These are phyloP conservation scores for Larix sibirica DNA, from an alignment of 83 land plant species.

Conservation along the genomic window DNA sequence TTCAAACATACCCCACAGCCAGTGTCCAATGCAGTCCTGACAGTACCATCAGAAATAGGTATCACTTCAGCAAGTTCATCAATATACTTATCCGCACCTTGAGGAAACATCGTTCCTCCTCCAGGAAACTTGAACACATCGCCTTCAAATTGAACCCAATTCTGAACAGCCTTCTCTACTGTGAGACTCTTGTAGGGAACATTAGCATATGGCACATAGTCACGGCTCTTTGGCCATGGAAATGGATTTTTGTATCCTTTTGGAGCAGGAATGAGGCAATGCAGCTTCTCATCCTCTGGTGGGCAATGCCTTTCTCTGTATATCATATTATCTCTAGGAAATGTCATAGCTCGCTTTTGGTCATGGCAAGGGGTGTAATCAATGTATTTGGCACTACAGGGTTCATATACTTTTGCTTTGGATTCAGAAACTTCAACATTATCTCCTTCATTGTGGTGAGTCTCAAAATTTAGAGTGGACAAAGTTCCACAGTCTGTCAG, in stretches of 20 bases:
- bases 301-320: constrained; percentile 84
- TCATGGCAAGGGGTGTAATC: constrained; percentile 84
- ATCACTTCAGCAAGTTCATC: constrained; percentile 64
- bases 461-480: constrained; percentile 53
- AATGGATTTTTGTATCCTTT: constrained; percentile 79
- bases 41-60: constrained; percentile 69
- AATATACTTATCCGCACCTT: constrained; percentile 77
- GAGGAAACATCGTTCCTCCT: constrained; percentile 84
- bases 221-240: constrained; percentile 85
- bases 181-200: constrained; percentile 80
- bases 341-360: constrained; percentile 70
- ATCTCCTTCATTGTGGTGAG: constrained; percentile 52
- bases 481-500: constrained; percentile 42
- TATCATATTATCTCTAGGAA: constrained; percentile 61
- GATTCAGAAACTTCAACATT: constrained; percentile 23
- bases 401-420: constrained; percentile 36
- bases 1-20: constrained; percentile 84
- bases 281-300: constrained; percentile 60
- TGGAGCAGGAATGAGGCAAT: constrained; percentile 78
- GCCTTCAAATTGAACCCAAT: constrained; percentile 83
- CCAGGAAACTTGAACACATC: constrained; percentile 76
- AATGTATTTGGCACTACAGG: constrained; percentile 45
- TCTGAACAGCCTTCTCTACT: constrained; percentile 80
- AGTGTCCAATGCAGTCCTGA: constrained; percentile 78
- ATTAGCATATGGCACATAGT: constrained; percentile 81